phyloP scores from a whole-genome alignment of 2,329 filamentous ascomycete genomes.

The Colletotrichum lupini region DNA sequence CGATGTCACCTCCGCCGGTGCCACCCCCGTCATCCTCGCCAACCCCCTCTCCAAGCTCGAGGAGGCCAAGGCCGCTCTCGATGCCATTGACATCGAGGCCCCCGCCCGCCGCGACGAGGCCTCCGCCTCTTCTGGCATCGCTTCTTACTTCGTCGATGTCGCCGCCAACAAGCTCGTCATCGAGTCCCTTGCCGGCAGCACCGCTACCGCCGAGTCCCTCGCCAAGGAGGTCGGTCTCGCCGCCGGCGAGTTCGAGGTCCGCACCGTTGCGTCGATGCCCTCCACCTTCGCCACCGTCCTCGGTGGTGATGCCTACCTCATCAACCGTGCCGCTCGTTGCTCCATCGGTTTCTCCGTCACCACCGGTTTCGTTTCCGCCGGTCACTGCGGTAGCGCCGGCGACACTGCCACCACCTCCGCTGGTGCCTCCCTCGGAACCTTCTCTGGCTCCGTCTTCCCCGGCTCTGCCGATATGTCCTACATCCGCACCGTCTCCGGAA shows the following conservation, averaged over 20 bases:
- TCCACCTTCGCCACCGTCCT: slow-evolving; percentile 48
- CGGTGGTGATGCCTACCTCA: slow-evolving; percentile 52
- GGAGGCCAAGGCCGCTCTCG: slow-evolving; percentile 53
- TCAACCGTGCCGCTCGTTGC: slow-evolving; percentile 47
- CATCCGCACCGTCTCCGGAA: slow-evolving; percentile 48
- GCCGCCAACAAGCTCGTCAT: slow-evolving; percentile 53
- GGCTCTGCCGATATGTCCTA: slow-evolving; percentile 52
- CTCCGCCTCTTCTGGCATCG: slow-evolving; percentile 44
- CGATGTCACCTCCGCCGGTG: slow-evolving; percentile 49
- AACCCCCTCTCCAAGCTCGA: slow-evolving; percentile 52
- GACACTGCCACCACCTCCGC: slow-evolving; percentile 44
- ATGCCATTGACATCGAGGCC: slow-evolving; percentile 50
- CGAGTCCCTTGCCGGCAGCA: slow-evolving; percentile 49
- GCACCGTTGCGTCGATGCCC: slow-evolving; percentile 46
- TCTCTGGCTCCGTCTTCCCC: slow-evolving; percentile 51
- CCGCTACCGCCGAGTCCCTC: slow-evolving; percentile 46
- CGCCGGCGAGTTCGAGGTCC: slow-evolving; percentile 50
- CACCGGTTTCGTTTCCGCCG: slow-evolving; percentile 52
- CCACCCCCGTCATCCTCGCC: slow-evolving; percentile 45
- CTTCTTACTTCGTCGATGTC: slow-evolving; percentile 52
- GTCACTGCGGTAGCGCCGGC: slow-evolving; percentile 50
- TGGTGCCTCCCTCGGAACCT: slow-evolving; percentile 47
- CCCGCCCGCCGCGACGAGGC: slow-evolving; percentile 39
- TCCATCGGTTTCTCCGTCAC: slow-evolving; percentile 54
- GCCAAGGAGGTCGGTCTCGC: slow-evolving; percentile 50